Conservation (phyloP, 164 flowering plant species). For the Aristolochia contorta region DNA sequence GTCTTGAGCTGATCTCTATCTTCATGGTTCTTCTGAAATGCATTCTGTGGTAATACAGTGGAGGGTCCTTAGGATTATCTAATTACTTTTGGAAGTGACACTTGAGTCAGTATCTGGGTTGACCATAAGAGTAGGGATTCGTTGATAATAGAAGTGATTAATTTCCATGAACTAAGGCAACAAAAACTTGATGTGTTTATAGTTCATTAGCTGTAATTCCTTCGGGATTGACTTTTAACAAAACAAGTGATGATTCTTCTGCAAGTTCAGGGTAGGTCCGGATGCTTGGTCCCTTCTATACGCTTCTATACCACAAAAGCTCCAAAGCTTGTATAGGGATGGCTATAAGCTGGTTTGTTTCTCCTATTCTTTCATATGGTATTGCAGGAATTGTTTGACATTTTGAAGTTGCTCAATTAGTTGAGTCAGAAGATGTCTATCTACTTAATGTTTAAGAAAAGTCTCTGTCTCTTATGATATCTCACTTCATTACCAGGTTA, state of each 20-base stretch:
- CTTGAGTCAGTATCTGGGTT: too few relatives aligned
- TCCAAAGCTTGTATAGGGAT: slow-evolving; percentile 60
- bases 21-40: too few relatives aligned
- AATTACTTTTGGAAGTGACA: too few relatives aligned
- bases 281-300: slow-evolving; percentile 95
- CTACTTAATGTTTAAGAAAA: not conserved
- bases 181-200: too few relatives aligned
- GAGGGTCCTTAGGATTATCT: too few relatives aligned
- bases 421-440: not conserved
- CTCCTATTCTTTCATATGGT: not conserved
- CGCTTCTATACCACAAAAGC: slow-evolving; percentile 76
- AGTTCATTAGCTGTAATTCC: too few relatives aligned
- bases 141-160: too few relatives aligned
- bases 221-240: too few relatives aligned
- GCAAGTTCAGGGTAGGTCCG: slow-evolving; percentile 57
- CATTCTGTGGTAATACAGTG: too few relatives aligned
- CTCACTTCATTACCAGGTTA: slow-evolving; percentile 35
- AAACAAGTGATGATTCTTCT: not conserved
- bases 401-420: not conserved
- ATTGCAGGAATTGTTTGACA: not conserved
- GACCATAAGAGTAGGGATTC: too few relatives aligned
- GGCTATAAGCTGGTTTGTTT: slow-evolving; percentile 84
- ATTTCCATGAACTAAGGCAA: too few relatives aligned
- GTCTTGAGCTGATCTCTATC: too few relatives aligned
- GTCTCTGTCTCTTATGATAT: not conserved